Evolutionary conservation across 495 filamentous ascomycete genomes (phyloP).

Genomic region (Pyrenula massariospora): DNA sequence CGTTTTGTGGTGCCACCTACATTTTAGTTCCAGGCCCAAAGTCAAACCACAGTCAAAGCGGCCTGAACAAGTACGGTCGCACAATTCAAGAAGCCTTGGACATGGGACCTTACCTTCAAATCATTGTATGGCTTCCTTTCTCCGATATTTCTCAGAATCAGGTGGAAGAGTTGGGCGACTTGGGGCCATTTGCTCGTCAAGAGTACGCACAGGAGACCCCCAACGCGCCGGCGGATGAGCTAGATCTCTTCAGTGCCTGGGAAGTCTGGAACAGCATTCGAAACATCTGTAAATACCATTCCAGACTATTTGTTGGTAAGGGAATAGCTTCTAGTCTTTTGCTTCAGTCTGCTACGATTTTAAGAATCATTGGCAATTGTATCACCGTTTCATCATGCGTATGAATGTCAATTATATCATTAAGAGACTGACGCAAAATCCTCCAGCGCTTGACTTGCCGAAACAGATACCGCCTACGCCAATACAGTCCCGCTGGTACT

Average conservation of each 20-base stretch:
- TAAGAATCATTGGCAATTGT: too few species aligned
- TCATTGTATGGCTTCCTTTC: constrained; percentile 76
- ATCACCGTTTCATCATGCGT: too few species aligned
- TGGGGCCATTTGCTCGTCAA: constrained; percentile 44
- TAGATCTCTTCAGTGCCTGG: constrained; percentile 69
- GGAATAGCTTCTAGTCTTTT: constrained; percentile 4
- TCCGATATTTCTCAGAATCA: constrained; percentile 44
- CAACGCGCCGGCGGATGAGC: constrained; percentile 20
- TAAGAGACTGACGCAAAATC: constrained; percentile 1
- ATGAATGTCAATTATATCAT: neutral
- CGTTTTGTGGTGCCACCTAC: constrained; percentile 80
- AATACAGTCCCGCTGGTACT: constrained; percentile 84
- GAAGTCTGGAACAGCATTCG: constrained; percentile 88
- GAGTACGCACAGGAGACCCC: constrained; percentile 33
- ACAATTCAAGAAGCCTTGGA: constrained; percentile 71
- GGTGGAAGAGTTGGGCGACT: constrained; percentile 40
- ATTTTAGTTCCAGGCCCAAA: constrained; percentile 70
- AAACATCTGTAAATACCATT: constrained; percentile 74
- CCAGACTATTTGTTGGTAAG: constrained; percentile 79
- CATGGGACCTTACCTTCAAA: constrained; percentile 60
- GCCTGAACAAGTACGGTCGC: constrained; percentile 63
- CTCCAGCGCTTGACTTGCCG: constrained; percentile 64
- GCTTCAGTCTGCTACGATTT: too few species aligned
- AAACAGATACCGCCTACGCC: constrained; percentile 60
- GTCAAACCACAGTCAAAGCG: constrained; percentile 35